Conservation (phyloP, 108 stramenopile species). For the Skeletonema costatum region DNA sequence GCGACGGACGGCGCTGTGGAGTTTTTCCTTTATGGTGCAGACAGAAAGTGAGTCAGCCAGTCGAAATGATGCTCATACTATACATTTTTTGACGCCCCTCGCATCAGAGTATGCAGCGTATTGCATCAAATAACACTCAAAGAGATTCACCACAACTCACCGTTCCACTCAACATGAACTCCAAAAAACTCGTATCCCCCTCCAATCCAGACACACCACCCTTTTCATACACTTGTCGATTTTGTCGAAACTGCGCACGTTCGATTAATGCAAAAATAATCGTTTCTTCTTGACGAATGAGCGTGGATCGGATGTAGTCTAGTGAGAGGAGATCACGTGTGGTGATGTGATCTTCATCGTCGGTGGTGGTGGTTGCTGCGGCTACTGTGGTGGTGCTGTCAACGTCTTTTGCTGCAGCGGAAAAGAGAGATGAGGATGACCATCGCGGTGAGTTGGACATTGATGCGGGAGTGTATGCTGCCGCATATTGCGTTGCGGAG, state of each 20-base stretch:
- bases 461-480: conserved; percentile 11
- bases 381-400: background rate
- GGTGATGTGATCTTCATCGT: conserved; percentile 49
- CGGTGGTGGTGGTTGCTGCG: background rate
- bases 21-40: conserved; percentile 62
- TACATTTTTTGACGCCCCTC: background rate
- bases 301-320: conserved; percentile 81
- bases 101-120: too few species aligned
- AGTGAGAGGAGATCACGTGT: conserved; percentile 83
- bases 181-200: conserved; percentile 80
- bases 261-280: conserved; percentile 99
- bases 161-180: conserved; percentile 94
- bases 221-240: conserved; percentile 82
- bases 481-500: conserved; percentile 8
- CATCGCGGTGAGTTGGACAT: conserved; percentile 1
- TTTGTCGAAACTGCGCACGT: conserved; percentile 93
- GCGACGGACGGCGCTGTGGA: conserved; percentile 94
- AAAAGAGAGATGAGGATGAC: conserved; percentile 12
- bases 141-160: conserved; percentile 27
- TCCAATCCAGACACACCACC: conserved; percentile 69
- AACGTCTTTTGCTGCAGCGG: background rate
- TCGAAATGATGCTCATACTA: background rate
- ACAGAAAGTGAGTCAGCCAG: background rate
- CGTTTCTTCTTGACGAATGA: conserved; percentile 97
- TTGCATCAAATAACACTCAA: background rate